Conservation (phyloP, 2,329 filamentous ascomycete species). For the Grosmannia huntii region DNA sequence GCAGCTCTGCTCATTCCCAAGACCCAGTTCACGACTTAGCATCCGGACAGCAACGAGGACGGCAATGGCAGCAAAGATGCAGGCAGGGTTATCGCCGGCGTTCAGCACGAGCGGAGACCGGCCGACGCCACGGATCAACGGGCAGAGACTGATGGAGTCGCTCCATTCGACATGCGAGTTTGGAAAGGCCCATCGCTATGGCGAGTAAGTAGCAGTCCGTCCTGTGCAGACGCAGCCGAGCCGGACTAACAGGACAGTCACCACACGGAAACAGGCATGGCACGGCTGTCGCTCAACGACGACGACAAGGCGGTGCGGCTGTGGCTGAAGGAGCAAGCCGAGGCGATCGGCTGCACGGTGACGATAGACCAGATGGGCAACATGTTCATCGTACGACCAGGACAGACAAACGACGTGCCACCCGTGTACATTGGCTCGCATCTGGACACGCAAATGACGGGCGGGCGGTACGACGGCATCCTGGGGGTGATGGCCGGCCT, state of each 20-base stretch:
- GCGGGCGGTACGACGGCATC: constrained; percentile 66
- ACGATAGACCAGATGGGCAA: constrained; percentile 69
- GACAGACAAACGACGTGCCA: constrained; percentile 52
- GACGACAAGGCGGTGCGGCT: constrained; percentile 58
- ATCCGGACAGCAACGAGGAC: neutral
- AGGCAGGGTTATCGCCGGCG: neutral
- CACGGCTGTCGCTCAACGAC: constrained; percentile 57
- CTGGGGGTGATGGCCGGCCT: constrained; percentile 61
- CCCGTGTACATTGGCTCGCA: constrained; percentile 57
- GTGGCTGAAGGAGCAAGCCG: constrained; percentile 58
- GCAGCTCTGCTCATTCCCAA: neutral
- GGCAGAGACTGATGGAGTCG: constrained; percentile 9
- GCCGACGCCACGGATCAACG: constrained; percentile 6
- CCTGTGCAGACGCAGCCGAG: neutral
- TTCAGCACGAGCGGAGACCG: neutral
- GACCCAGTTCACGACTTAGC: neutral
- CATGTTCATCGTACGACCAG: constrained; percentile 60
- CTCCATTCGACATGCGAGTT: constrained; percentile 12
- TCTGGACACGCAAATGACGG: constrained; percentile 49
- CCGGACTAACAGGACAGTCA: neutral
- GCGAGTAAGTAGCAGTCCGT: constrained; percentile 5
- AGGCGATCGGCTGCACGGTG: constrained; percentile 51
- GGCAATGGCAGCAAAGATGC: neutral
- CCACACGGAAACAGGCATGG: constrained; percentile 56
- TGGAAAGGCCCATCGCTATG: constrained; percentile 12